These are phyloP conservation scores for Whalleya microplaca DNA, from an alignment of 2,329 filamentous ascomycete genomes.

Conservation along the genomic window DNA sequence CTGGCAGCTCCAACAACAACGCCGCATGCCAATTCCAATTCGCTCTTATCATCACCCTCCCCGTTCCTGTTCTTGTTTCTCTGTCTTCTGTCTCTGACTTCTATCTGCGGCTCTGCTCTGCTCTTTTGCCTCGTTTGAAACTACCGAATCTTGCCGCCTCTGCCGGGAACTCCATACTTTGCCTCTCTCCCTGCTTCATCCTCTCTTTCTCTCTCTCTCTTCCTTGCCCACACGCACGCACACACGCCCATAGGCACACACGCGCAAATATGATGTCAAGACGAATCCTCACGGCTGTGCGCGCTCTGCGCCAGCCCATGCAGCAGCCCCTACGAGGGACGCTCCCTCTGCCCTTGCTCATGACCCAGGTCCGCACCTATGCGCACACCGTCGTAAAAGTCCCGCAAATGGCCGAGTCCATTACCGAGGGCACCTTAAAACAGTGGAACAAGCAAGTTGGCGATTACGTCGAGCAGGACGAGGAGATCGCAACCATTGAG, in stretches of 20 bases:
- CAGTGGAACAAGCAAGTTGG: slow-evolving; percentile 92
- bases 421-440: slow-evolving; percentile 95
- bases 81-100: not conserved
- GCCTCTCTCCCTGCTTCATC: not conserved
- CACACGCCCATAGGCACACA: not conserved
- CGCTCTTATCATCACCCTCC: too few species aligned
- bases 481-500: slow-evolving; percentile 98
- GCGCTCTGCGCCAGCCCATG: slow-evolving; percentile 42
- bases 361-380: slow-evolving; percentile 63
- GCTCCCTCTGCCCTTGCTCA: slow-evolving; percentile 52
- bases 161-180: slow-evolving; percentile 6
- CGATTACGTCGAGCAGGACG: slow-evolving; percentile 92
- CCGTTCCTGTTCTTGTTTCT: not conserved
- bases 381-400: slow-evolving; percentile 91
- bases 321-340: slow-evolving; percentile 48
- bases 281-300: slow-evolving; percentile 44
- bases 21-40: too few species aligned
- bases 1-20: slow-evolving; percentile 6
- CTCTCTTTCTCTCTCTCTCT: slow-evolving; percentile 9
- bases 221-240: slow-evolving; percentile 7
- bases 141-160: slow-evolving; percentile 14
- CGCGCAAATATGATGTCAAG: slow-evolving; percentile 36
- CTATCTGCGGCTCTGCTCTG: not conserved
- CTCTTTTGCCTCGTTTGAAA: not conserved
- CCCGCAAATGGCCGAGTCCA: slow-evolving; percentile 97